Base-by-base conservation (phyloP, 2,329 filamentous ascomycete species). In the Fusarium drepaniforme region DNA sequence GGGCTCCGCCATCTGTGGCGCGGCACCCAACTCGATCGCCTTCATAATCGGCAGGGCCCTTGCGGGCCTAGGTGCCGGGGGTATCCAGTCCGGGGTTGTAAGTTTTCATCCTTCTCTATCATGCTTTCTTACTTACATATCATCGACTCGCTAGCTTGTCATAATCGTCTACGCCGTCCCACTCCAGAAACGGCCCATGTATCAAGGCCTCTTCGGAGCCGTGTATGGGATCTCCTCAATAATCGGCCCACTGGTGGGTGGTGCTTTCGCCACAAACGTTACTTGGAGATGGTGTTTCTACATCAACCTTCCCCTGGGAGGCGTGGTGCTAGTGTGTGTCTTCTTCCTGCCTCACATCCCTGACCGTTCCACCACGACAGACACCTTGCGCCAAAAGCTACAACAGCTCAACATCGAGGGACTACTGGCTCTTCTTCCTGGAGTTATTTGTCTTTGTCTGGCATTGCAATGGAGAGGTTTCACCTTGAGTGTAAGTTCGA, bases 31-130 rank as follows among this genome's bases (percentile, higher is more conserved):
- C 68, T 88, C 88, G 13, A 79, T 83, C 16, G 82, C 83, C 46
- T 86, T 90, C 72, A 89, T 90, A 68, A 74, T 86, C 37, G 88
- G 88, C 25, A 85, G 88, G 57, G 86, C 88, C 57, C 83, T 89
- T 57, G 87, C 87, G 35, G 87, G 87, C 16, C 68, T 88, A 8
- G 87, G 87, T 0, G 85, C 84, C 16, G 86, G 86, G 13, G 87
- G 87, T 66, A 88, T 90, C 73, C 88, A 89, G 76, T 85, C 87
- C 1, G 88, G 87, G n/a, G 84, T 67, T 30, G 64, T 77, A 30
- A 53, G 68, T 40, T 84, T 46, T 13, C 11, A 6, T 4, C 28
- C 5, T 8, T 38, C 18, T 18, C 23, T 25, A 30, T 38, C 23
- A 33, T 12, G 13, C 40, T 15, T 11, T 7, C 46, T 30, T 49